A percentile compares a stretch with the other conserved stretches of the same genome.
These are phyloP conservation scores for Chaetomium olivaceum DNA, from an alignment of 2,329 filamentous ascomycete species.

Conservation along the genomic window DNA sequence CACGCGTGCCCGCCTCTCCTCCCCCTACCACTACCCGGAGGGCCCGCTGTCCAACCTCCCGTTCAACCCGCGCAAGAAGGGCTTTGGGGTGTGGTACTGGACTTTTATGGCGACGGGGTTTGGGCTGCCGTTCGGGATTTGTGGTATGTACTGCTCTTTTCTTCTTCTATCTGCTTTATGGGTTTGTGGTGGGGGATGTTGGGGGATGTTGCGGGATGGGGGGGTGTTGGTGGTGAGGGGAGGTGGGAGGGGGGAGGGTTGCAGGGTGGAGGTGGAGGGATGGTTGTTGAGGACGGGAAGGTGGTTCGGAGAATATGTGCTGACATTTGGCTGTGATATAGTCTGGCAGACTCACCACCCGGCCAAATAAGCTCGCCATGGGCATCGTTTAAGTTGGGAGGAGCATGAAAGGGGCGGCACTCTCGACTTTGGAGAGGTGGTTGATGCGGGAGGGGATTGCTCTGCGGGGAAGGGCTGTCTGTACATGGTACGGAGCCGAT, in stretches of 20 bases:
- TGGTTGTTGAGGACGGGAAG: not conserved
- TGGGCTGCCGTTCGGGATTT: slow-evolving; percentile 63
- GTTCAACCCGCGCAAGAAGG: slow-evolving; percentile 91
- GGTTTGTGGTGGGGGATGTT: not conserved
- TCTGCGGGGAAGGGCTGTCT: slow-evolving; percentile 23
- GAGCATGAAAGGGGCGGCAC: not conserved
- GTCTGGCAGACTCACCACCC: slow-evolving; percentile 55
- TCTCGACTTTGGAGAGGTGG: not conserved
- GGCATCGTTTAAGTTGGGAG: not conserved
- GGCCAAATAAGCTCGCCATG: slow-evolving; percentile 44
- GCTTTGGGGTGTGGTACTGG: slow-evolving; percentile 84
- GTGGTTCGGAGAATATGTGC: not conserved
- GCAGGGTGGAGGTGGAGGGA: not conserved
- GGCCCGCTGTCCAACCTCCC: slow-evolving; percentile 92
- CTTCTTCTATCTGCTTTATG: slow-evolving; percentile 19
- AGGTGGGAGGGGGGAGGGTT: not conserved
- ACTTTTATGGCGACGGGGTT: slow-evolving; percentile 62
- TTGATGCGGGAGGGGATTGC: not conserved
- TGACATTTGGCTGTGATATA: slow-evolving; percentile 34
- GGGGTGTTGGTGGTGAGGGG: not conserved
- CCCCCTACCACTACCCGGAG: slow-evolving; percentile 98
- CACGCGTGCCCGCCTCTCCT: slow-evolving; percentile 78
- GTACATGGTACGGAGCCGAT: slow-evolving; percentile 31
- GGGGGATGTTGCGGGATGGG: not conserved
- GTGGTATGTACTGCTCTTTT: slow-evolving; percentile 48